A percentile compares a stretch with the other conserved stretches of the same genome.
Evolutionary conservation across 805 yeast species (phyloP).

Genomic region (Blastobotrys terrestris): DNA sequence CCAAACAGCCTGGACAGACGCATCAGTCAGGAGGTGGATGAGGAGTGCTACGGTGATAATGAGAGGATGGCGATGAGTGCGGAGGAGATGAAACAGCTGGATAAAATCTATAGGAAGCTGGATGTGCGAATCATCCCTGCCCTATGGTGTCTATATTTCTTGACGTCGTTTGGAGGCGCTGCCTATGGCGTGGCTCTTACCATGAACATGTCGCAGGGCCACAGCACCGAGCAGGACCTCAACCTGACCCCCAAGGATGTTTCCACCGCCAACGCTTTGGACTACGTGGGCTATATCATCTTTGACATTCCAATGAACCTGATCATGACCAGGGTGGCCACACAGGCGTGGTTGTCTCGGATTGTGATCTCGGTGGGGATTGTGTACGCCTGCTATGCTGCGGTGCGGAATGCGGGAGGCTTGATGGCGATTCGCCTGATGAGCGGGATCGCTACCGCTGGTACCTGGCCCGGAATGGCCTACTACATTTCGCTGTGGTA

Average conservation of each 20-base stretch:
- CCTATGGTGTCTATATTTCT: slow-evolving; percentile 69
- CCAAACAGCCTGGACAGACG: neutral
- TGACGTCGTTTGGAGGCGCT: slow-evolving; percentile 70
- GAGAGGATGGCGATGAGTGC: slow-evolving; percentile 6
- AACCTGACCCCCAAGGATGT: slow-evolving; percentile 49
- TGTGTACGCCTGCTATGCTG: slow-evolving; percentile 68
- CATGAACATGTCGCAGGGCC: slow-evolving; percentile 59
- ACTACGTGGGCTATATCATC: slow-evolving; percentile 75
- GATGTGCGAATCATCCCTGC: slow-evolving; percentile 76
- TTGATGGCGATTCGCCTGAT: slow-evolving; percentile 66
- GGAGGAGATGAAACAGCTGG: slow-evolving; percentile 19
- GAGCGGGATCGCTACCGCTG: slow-evolving; percentile 74
- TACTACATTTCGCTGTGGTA: slow-evolving; percentile 82
- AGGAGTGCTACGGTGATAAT: neutral
- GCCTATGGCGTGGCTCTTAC: slow-evolving; percentile 77
- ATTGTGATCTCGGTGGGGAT: slow-evolving; percentile 72
- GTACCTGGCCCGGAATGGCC: slow-evolving; percentile 87
- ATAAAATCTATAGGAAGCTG: slow-evolving; percentile 44
- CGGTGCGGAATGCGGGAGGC: slow-evolving; percentile 50
- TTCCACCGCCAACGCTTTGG: slow-evolving; percentile 72
- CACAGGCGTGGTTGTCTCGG: slow-evolving; percentile 80
- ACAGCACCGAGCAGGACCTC: slow-evolving; percentile 52
- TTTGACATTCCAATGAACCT: slow-evolving; percentile 88
- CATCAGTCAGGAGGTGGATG: neutral
- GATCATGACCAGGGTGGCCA: slow-evolving; percentile 74